phyloP scores from a whole-genome alignment of 1,284 basidiomycete genomes.

The Cerioporus squamosus region DNA sequence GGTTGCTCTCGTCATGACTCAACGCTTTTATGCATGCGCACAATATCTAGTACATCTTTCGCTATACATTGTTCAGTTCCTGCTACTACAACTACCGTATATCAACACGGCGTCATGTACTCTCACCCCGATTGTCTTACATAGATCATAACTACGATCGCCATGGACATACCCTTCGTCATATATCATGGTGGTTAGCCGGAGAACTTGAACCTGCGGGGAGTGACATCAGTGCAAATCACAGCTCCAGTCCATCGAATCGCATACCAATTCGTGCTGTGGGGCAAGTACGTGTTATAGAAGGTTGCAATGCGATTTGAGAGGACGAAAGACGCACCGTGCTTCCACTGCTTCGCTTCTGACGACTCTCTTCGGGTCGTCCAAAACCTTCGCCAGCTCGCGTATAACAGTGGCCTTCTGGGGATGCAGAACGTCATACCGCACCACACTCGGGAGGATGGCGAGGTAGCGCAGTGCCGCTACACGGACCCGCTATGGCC shows the following conservation, averaged over 20 bases:
- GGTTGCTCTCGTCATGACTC: constrained; percentile 14
- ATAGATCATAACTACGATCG: constrained; percentile 21
- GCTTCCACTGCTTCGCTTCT: constrained; percentile 88
- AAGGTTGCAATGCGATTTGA: neutral
- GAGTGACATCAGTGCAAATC: neutral
- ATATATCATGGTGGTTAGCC: constrained; percentile 36
- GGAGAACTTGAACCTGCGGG: constrained; percentile 62
- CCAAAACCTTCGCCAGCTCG: constrained; percentile 74
- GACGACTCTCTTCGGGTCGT: constrained; percentile 84
- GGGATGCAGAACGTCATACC: constrained; percentile 80
- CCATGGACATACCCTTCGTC: constrained; percentile 2
- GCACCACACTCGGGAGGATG: constrained; percentile 73
- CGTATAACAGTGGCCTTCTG: constrained; percentile 75
- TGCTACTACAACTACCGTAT: constrained; percentile 15
- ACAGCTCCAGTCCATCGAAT: neutral
- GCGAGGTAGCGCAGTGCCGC: constrained; percentile 79
- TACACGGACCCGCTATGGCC: constrained; percentile 67
- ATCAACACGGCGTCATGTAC: constrained; percentile 23
- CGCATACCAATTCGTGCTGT: constrained; percentile 58
- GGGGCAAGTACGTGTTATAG: neutral
- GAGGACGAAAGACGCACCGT: constrained; percentile 49
- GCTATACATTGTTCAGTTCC: constrained; percentile 17
- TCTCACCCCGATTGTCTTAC: constrained; percentile 22
- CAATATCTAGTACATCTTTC: constrained; percentile 27
- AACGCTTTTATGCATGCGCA: constrained; percentile 7